These are phyloP conservation scores for Hypoxylon sp. DNA, from an alignment of 2,329 filamentous ascomycete genomes.

Conservation along the genomic window DNA sequence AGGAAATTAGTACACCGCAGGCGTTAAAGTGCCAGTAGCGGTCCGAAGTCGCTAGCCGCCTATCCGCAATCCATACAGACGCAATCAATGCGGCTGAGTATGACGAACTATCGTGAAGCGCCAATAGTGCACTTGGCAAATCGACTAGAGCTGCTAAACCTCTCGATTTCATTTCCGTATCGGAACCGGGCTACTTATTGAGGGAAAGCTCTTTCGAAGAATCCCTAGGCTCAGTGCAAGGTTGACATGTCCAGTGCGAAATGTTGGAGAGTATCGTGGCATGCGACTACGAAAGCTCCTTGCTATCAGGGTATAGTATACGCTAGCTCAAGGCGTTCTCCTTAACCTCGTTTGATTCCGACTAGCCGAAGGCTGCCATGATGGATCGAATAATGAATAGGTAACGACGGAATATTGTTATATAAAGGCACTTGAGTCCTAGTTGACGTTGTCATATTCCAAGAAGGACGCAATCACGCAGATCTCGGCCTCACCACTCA, in stretches of 20 bases:
- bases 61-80: not conserved
- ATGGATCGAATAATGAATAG: not conserved
- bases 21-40: not conserved
- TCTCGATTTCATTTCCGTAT: constrained; percentile 6
- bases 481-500: not conserved
- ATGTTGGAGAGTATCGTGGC: not conserved
- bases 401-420: not conserved
- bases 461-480: not conserved
- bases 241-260: constrained; percentile 15
- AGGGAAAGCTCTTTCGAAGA: not conserved
- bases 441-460: not conserved
- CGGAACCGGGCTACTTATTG: constrained; percentile 8
- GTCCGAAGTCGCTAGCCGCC: not conserved
- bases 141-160: not conserved
- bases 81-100: constrained; percentile 9
- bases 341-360: constrained; percentile 1
- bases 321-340: constrained; percentile 27
- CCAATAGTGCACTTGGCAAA: constrained; percentile 27
- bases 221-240: constrained; percentile 18
- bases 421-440: constrained; percentile 15
- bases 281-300: not conserved
- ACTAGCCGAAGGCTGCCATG: constrained; percentile 8
- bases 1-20: not conserved
- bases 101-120: not conserved
- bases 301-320: constrained; percentile 8